These are phyloP conservation scores for Pleodorina starrii DNA, from an alignment of 139 green algal species.

Conservation along the genomic window DNA sequence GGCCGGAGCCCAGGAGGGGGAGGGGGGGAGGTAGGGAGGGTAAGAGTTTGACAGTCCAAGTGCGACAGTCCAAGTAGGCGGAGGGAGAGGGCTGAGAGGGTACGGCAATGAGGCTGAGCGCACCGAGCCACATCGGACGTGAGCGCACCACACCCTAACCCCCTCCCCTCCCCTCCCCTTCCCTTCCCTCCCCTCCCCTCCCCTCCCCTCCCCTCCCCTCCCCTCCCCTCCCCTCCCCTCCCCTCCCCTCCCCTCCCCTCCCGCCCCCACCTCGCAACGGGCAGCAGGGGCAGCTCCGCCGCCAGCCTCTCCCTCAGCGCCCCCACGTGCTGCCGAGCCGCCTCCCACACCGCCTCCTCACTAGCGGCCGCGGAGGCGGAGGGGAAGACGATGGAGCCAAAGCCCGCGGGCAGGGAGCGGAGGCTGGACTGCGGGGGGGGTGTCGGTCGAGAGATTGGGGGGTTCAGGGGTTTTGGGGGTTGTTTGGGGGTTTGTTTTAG, in stretches of 20 bases:
- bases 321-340: conserved; percentile 32
- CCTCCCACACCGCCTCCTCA: conserved; percentile 54
- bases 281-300: conserved; percentile 70
- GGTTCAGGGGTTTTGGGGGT: no score
- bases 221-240: background rate
- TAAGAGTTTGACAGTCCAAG: no score
- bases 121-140: no score
- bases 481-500: no score
- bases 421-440: conserved; percentile 56
- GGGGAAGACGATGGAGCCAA: conserved; percentile 60
- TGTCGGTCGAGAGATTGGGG: no score
- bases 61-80: no score
- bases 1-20: no score
- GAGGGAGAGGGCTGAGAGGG: no score
- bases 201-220: background rate
- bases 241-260: background rate
- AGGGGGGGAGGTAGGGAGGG: no score
- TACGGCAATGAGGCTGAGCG: no score
- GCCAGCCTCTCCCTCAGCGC: conserved; percentile 63
- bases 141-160: no score
- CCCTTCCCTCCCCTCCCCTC: background rate
- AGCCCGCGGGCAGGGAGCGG: conserved; percentile 63
- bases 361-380: background rate
- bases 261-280: conserved; percentile 64
- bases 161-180: background rate